phyloP scores from a whole-genome alignment of 2,329 filamentous ascomycete species.

The Rosellinia necatrix region DNA sequence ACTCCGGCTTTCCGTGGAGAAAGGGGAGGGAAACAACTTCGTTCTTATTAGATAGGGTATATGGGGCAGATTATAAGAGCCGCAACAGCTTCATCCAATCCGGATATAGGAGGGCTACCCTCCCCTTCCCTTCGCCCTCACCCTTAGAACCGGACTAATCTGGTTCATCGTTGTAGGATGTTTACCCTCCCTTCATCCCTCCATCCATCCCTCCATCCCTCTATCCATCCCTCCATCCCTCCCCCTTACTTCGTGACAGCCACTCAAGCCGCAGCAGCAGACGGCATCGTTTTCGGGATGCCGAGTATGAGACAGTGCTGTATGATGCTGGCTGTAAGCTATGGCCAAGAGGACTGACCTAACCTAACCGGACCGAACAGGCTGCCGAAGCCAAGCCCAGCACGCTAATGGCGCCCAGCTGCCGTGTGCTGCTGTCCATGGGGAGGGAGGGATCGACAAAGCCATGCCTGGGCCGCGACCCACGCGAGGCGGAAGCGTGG shows the following conservation, averaged over 20 bases:
- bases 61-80: slow-evolving; percentile 7
- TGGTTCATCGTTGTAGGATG: background rate
- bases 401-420: too few relatives aligned
- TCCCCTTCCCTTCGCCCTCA: too few relatives aligned
- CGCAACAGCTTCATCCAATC: slow-evolving; percentile 8
- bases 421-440: background rate
- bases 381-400: slow-evolving; percentile 10
- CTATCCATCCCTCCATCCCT: too few relatives aligned
- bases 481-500: slow-evolving; percentile 14
- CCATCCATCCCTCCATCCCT: too few relatives aligned
- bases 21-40: background rate
- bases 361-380: slow-evolving; percentile 5
- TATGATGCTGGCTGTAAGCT: background rate
- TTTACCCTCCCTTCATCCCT: too few relatives aligned
- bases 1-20: background rate
- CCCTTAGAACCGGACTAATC: too few relatives aligned
- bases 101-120: background rate
- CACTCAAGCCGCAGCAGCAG: background rate
- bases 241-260: background rate
- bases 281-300: background rate
- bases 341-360: background rate
- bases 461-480: slow-evolving; percentile 11
- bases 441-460: background rate
- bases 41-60: slow-evolving; percentile 2
- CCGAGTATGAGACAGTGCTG: background rate